Conservation (phyloP, 805 yeast genomes). For the Jamesozyma jinghongensis region DNA sequence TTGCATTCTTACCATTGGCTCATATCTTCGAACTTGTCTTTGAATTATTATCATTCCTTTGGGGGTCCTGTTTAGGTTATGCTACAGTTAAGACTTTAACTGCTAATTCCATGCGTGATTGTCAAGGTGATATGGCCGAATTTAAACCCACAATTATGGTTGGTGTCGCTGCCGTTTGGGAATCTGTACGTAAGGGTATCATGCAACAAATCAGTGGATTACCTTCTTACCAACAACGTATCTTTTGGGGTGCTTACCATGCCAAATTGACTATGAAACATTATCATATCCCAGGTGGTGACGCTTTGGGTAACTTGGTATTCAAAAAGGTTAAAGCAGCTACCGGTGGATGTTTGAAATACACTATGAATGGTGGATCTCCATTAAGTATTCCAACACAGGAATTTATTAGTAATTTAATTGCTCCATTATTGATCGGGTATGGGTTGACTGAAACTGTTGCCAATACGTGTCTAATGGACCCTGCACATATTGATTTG, state of each 20-base stretch:
- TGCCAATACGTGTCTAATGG: constrained; percentile 72
- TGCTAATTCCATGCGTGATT: constrained; percentile 71
- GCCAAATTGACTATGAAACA: constrained; percentile 57
- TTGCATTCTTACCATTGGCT: constrained; percentile 90
- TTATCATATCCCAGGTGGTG: constrained; percentile 67
- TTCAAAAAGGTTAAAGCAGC: constrained; percentile 88
- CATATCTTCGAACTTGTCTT: constrained; percentile 91
- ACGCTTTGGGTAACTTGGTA: constrained; percentile 51
- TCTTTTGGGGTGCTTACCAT: constrained; percentile 83
- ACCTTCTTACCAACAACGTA: constrained; percentile 58
- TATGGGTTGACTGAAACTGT: constrained; percentile 95
- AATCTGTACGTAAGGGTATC: constrained; percentile 87
- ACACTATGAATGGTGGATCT: constrained; percentile 84
- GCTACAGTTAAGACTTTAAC: constrained; percentile 88
- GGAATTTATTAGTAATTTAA: constrained; percentile 59
- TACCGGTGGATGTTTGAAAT: constrained; percentile 81
- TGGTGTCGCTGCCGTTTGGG: constrained; percentile 99
- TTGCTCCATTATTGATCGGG: constrained; percentile 86
- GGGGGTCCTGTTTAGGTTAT: constrained; percentile 89
- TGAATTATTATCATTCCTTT: constrained; percentile 67
- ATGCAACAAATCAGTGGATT: constrained; percentile 59
- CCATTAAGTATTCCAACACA: constrained; percentile 79
- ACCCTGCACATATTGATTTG: constrained; percentile 54
- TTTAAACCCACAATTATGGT: constrained; percentile 92
- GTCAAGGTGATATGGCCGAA: constrained; percentile 78